Base-by-base conservation (phyloP, 2,329 filamentous ascomycete species). In the Botrytis byssoidea region DNA sequence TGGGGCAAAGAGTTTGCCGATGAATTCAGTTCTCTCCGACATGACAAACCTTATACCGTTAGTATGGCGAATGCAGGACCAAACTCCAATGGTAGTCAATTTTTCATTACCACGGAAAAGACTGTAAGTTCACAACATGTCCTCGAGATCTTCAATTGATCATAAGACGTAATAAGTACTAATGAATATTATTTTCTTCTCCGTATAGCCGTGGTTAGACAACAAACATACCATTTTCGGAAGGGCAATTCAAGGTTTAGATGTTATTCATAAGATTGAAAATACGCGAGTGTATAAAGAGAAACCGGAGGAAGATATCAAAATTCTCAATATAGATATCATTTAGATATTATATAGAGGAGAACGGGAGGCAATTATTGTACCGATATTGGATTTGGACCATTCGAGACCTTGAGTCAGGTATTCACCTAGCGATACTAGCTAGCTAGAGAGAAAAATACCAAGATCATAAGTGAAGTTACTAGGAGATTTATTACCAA, bases 61-160 rank as follows among this genome's bases (percentile, higher is more conserved):
- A 97, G 93, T 81, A 99, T 99, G 96, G 96, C 96, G 20, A 99
- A 99, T 82, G 95, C 96, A 0, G 96, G 96, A 0, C 94, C 94
- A 0, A 94, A 95, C 79, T 98, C 95, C 51, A 99, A 99, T 81
- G 96, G 93, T 22, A 96, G 92, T 80, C 96, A 99, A 82, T 99
- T 99, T 82, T 99, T 99, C 80, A 97, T 99, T 77, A 99, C 96
- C 0, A 98, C 95, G 0, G 97, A 98, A 83, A 97, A 97, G 85
- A 94, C 96, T 77, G 91, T 92, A 85, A 85, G 90, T 87, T 46
- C 42, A 46, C 51, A 40, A 7, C 67, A 55, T 42, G 71, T 63
- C 51, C 61, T 37, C 20, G 16, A 18, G 57, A 60, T 44, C 3
- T 64, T 37, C 14, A 59, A 75, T 59, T 75, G 79, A 73, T 46